Conservation (phyloP, 345 rosid genomes). For the Pugionium cornutum region DNA sequence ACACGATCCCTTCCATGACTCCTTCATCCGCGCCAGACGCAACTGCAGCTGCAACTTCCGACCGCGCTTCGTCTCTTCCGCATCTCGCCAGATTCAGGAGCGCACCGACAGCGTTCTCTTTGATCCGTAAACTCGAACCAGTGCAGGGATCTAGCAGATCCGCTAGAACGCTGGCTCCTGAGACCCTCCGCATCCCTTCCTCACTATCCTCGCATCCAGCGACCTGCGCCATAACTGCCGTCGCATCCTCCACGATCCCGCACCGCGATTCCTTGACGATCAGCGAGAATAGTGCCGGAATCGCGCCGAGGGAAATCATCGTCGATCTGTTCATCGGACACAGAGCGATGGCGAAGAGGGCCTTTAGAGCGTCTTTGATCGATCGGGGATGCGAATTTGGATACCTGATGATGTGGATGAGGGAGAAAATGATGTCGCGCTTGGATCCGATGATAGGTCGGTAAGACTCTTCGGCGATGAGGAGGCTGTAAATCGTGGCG, state of each 20-base stretch:
- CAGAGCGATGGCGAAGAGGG: conserved; percentile 73
- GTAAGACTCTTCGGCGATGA: conserved; percentile 73
- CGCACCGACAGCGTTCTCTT: conserved; percentile 78
- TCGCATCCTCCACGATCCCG: conserved; percentile 90
- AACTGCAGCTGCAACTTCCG: conserved; percentile 51
- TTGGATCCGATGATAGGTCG: conserved; percentile 85
- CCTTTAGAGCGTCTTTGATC: conserved; percentile 80
- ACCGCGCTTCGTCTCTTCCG: conserved; percentile 53
- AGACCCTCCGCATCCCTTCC: conserved; percentile 58
- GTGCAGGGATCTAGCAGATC: conserved; percentile 79
- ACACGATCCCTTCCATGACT: conserved; percentile 59
- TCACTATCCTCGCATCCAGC: conserved; percentile 91
- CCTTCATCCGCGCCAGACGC: conserved; percentile 42
- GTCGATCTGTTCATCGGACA: conserved; percentile 65
- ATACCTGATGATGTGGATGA: conserved; percentile 54
- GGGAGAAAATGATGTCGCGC: conserved; percentile 78
- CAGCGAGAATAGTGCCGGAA: conserved; percentile 58
- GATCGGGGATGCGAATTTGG: conserved; percentile 68
- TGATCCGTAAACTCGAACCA: conserved; percentile 59
- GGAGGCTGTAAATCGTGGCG: conserved; percentile 78
- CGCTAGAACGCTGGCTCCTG: conserved; percentile 57
- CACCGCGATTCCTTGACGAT: conserved; percentile 71
- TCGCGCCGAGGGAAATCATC: conserved; percentile 67
- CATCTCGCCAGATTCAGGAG: conserved; percentile 67
- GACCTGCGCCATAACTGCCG: conserved; percentile 86